Evolutionary conservation across 768 basidiomycete species (phyloP).

Genomic region (Sistotremastrum niveocremeum): DNA sequence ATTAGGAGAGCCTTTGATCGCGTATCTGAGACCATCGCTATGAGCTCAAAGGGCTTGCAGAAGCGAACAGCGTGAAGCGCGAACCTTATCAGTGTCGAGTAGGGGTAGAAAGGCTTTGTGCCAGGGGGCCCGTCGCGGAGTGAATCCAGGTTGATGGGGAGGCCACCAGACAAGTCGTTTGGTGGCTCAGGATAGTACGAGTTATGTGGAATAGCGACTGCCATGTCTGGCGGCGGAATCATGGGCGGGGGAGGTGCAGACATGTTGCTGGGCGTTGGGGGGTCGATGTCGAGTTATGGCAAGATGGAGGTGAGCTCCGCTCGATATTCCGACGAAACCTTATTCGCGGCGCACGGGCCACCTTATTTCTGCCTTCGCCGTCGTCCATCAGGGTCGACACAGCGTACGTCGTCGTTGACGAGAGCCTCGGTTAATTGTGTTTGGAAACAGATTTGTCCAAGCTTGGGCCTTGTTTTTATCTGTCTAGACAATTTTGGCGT

Average conservation of each 20-base stretch:
- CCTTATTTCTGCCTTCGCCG: too few species aligned
- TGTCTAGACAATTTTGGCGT: too few species aligned
- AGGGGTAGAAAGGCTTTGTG: slow-evolving; percentile 83
- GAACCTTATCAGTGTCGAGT: slow-evolving; percentile 81
- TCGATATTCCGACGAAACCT: too few species aligned
- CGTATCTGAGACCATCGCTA: slow-evolving; percentile 40
- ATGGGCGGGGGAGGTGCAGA: neutral
- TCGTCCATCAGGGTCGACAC: too few species aligned
- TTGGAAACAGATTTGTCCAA: too few species aligned
- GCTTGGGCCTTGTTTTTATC: too few species aligned
- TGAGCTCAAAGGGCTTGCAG: slow-evolving; percentile 3
- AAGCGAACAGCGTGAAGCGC: slow-evolving; percentile 16
- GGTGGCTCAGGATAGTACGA: slow-evolving; percentile 65
- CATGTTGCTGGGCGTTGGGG: neutral
- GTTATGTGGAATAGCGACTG: slow-evolving; percentile 10
- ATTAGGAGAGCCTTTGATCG: slow-evolving; percentile 83
- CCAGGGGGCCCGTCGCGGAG: slow-evolving; percentile 79
- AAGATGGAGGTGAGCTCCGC: too few species aligned
- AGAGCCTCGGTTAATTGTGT: too few species aligned
- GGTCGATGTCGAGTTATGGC: neutral
- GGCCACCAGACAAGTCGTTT: slow-evolving; percentile 68
- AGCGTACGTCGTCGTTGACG: too few species aligned
- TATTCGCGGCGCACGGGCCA: too few species aligned
- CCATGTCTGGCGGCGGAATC: slow-evolving; percentile 1
- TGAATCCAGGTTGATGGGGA: slow-evolving; percentile 79